Evolutionary conservation across 2,329 filamentous ascomycete genomes (phyloP), one percentile per base, ranked within the genome.

Genomic region (Exophiala sp.): DNA sequence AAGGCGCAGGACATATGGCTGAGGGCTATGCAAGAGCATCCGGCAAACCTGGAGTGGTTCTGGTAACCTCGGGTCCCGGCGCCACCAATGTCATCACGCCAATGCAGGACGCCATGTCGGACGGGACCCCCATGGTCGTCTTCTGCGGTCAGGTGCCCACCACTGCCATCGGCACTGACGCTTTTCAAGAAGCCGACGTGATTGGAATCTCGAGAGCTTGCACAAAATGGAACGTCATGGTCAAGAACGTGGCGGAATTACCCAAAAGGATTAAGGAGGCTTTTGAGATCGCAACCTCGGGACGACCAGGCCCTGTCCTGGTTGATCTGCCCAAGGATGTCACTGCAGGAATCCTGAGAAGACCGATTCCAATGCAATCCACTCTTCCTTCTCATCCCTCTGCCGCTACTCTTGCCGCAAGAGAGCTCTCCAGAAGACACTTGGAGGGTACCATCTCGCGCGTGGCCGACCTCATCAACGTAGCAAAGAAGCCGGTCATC

Each of bases 211-310:
- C 88, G 27, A 81, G 91, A 64, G 83, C 90, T 16, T 96, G 90
- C 77, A 96, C 90, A 61, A 97, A 97, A 75, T 98, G 93, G 93
- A 97, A 97, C 63, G 88, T 95, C 53, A 94, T 97, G 89, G 88
- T 96, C 42, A 96, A 94, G 78, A 91, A 85, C 68, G 83, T 95
- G 48, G 89, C 88, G 43, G 93, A 98, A 71, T 77, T 98, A 48
- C 93, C 93, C 43, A 82, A 87, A 63, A 81, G 91, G 58, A 97
- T 97, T 66, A 95, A 96, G 68, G 93, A 97, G 73, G 93, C 93
- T 42, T 97, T 97, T 65, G 90, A 97, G 73, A 97, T 97, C 65
- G 93, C 93, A 34, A 97, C 88, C 35, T 93, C 85, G 63, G 93
- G 93, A 53, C 82, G 93, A 42, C 93, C 93, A 11, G 93, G 93